These are phyloP conservation scores for Comarum palustre DNA, from an alignment of 306 rosid species.

Conservation along the genomic window DNA sequence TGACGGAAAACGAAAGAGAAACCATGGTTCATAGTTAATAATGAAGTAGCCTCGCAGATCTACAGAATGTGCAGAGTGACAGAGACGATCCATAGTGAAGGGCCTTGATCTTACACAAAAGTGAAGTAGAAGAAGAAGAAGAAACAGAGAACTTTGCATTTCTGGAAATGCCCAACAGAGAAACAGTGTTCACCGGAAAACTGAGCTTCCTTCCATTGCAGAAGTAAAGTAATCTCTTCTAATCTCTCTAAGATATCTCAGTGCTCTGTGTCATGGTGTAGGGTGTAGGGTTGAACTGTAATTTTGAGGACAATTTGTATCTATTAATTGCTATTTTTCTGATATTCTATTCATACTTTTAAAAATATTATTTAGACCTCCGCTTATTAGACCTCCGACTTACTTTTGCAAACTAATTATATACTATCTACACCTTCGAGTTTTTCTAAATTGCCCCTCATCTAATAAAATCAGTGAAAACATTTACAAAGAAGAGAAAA, in stretches of 20 bases:
- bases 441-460: too few relatives aligned
- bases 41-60: slow-evolving; percentile 65
- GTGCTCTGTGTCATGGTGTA: not conserved
- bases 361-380: too few relatives aligned
- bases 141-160: not conserved
- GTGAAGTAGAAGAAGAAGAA: not conserved
- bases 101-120: not conserved
- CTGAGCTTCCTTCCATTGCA: not conserved
- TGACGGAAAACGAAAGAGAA: slow-evolving; percentile 25
- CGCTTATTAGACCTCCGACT: too few relatives aligned
- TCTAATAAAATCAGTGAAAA: too few relatives aligned
- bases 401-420: too few relatives aligned
- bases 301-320: slow-evolving; percentile 4
- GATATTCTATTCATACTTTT: too few relatives aligned
- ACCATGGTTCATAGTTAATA: slow-evolving; percentile 29
- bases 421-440: too few relatives aligned
- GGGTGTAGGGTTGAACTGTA: slow-evolving; percentile 1
- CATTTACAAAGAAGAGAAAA: too few relatives aligned
- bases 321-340: slow-evolving; percentile 8
- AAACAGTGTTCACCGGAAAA: not conserved
- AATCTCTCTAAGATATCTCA: not conserved
- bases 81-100: not conserved
- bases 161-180: slow-evolving; percentile 26
- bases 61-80: slow-evolving; percentile 29
- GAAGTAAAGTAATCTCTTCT: slow-evolving; percentile 15